Evolutionary conservation across 495 filamentous ascomycete species (phyloP).

Genomic region (Margaritispora aquatica): DNA sequence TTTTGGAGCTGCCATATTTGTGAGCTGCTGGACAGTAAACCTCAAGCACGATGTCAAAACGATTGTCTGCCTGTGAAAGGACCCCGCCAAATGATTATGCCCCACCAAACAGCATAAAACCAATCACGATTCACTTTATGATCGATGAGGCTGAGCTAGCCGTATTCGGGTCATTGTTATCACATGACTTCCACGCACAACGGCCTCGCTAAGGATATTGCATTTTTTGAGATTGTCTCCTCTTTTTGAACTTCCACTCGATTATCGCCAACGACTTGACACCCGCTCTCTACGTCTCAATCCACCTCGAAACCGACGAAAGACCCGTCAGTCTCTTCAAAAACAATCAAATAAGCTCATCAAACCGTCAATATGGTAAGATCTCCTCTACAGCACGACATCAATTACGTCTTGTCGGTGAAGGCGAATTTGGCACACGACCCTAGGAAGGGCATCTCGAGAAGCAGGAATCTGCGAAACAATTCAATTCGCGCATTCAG

Average conservation of each 20-base stretch:
- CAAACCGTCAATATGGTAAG: constrained; percentile 56
- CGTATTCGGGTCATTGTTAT: background rate
- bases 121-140: background rate
- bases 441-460: constrained; percentile 2
- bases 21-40: background rate
- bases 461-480: constrained; percentile 4
- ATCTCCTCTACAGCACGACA: constrained; percentile 12
- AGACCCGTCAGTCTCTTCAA: constrained; percentile 38
- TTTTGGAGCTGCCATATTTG: constrained; percentile 64
- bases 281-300: constrained; percentile 26
- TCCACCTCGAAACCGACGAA: constrained; percentile 29
- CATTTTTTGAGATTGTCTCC: background rate
- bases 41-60: background rate
- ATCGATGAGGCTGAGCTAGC: background rate
- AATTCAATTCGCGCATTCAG: background rate
- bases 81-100: background rate
- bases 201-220: background rate
- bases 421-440: constrained; percentile 22
- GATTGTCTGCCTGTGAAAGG: background rate
- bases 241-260: constrained; percentile 5
- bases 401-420: constrained; percentile 12
- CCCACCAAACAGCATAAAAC: no score
- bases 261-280: constrained; percentile 27
- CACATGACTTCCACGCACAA: background rate
- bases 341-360: constrained; percentile 23